These are phyloP conservation scores for Paraphaeosphaeria minitans DNA, from an alignment of 2,329 filamentous ascomycete species.

Conservation along the genomic window DNA sequence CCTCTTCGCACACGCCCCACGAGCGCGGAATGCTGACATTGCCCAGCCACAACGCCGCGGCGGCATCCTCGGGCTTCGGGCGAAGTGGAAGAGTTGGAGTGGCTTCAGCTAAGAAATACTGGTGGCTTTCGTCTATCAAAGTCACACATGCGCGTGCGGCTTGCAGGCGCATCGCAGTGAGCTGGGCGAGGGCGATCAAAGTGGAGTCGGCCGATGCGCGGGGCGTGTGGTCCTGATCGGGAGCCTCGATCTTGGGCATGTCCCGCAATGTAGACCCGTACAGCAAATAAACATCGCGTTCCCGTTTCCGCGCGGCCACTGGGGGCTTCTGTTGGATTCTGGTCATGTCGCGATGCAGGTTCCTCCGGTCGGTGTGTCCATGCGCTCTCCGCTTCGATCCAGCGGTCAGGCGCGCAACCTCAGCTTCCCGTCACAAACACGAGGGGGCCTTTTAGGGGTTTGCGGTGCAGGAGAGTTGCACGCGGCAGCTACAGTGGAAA, in stretches of 20 bases:
- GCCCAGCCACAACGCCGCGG: slow-evolving; percentile 33
- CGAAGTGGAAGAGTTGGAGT: slow-evolving; percentile 37
- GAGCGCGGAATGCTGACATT: slow-evolving; percentile 35
- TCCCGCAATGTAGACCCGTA: slow-evolving; percentile 34
- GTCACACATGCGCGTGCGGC: slow-evolving; percentile 43
- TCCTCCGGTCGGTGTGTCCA: background rate
- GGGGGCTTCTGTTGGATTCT: background rate
- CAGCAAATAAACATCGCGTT: slow-evolving; percentile 33
- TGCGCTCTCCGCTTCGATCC: background rate
- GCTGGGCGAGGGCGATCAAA: slow-evolving; percentile 43
- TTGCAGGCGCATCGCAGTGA: slow-evolving; percentile 41
- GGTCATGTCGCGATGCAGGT: background rate
- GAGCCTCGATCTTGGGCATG: slow-evolving; percentile 24
- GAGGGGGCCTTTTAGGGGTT: background rate
- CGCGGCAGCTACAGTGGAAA: background rate
- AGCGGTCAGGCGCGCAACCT: background rate
- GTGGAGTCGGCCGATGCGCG: slow-evolving; percentile 33
- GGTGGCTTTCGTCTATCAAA: slow-evolving; percentile 39
- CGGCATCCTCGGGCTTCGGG: slow-evolving; percentile 12
- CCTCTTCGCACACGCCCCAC: slow-evolving; percentile 32
- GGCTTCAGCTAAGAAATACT: slow-evolving; percentile 48
- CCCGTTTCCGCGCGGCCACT: slow-evolving; percentile 26
- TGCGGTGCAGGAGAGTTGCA: background rate
- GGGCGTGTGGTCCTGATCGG: slow-evolving; percentile 21
- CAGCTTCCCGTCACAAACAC: background rate